phyloP scores from a whole-genome alignment of 805 yeast species.

The Huiozyma sinensis region DNA sequence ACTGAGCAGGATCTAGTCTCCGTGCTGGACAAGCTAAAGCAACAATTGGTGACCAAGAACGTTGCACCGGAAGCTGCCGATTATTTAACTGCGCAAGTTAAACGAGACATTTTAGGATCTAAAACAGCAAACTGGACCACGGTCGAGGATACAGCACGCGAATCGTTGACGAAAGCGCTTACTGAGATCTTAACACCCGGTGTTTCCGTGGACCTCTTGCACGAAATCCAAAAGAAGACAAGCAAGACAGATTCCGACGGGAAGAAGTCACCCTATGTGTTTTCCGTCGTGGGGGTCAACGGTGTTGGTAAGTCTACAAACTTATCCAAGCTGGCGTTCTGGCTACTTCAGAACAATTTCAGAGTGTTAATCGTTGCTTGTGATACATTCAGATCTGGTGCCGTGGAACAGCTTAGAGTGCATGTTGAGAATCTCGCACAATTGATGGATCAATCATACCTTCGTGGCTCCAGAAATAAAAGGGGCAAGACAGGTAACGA shows the following conservation, averaged over 20 bases:
- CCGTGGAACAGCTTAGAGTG: conserved; percentile 93
- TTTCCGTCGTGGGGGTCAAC: conserved; percentile 93
- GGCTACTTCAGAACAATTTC: conserved; percentile 86
- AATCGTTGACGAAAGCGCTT: conserved; percentile 47
- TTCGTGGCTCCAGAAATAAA: conserved; percentile 27
- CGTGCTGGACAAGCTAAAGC: conserved; percentile 54
- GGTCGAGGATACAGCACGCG: conserved; percentile 60
- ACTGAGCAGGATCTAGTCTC: conserved; percentile 53
- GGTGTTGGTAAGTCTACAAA: conserved; percentile 98
- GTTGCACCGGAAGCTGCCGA: conserved; percentile 86
- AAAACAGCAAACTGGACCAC: conserved; percentile 67
- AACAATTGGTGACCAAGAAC: conserved; percentile 73
- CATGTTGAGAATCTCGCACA: conserved; percentile 78
- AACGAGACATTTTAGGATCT: conserved; percentile 57
- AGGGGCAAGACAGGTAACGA: conserved; percentile 33
- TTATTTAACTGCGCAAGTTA: conserved; percentile 58
- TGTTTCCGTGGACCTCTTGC: conserved; percentile 75
- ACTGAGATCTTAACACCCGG: conserved; percentile 82
- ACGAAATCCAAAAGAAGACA: conserved; percentile 53
- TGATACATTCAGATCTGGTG: conserved; percentile 96
- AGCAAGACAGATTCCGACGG: conserved; percentile 14
- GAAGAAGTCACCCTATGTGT: conserved; percentile 66
- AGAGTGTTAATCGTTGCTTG: conserved; percentile 89
- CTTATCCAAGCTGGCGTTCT: conserved; percentile 84
- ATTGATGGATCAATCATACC: conserved; percentile 40